Conservation (phyloP, 805 yeast species). For the Suhomyces xylopsoci region DNA sequence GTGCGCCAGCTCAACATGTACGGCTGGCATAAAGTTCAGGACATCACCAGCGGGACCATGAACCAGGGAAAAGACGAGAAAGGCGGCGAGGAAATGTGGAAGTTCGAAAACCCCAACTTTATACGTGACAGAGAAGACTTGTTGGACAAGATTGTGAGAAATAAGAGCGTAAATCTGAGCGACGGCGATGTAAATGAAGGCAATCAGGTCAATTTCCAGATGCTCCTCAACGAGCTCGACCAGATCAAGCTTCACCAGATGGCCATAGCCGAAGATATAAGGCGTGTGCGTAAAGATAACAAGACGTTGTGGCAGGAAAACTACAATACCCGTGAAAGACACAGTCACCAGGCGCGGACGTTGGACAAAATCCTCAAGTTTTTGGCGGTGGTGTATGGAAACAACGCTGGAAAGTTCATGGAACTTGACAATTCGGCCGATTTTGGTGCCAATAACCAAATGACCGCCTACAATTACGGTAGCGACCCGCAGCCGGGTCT, state of each 20-base stretch:
- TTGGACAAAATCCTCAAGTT: constrained; percentile 84
- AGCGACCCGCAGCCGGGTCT: constrained; percentile 1
- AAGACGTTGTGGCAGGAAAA: constrained; percentile 91
- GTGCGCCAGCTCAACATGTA: constrained; percentile 97
- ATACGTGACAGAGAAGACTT: constrained; percentile 76
- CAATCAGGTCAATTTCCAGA: constrained; percentile 41
- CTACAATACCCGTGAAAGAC: constrained; percentile 76
- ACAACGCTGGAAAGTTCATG: constrained; percentile 48
- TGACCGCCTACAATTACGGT: constrained; percentile 16
- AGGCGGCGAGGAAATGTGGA: constrained; percentile 76
- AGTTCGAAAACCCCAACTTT: constrained; percentile 82
- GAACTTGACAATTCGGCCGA: constrained; percentile 28
- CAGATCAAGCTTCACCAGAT: constrained; percentile 72
- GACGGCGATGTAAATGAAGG: constrained; percentile 17
- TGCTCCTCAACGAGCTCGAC: constrained; percentile 69
- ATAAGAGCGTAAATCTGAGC: constrained; percentile 41
- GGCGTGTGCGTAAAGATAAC: constrained; percentile 82
- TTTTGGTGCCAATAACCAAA: constrained; percentile 15
- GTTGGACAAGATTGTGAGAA: constrained; percentile 80
- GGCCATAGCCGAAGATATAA: constrained; percentile 78
- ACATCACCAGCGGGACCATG: constrained; percentile 72
- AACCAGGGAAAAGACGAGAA: constrained; percentile 35
- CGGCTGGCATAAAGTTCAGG: constrained; percentile 99
- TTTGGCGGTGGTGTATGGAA: constrained; percentile 77
- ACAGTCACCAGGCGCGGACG: constrained; percentile 81